These are phyloP conservation scores for Dendryphion nanum DNA, from an alignment of 2,329 filamentous ascomycete species.

Conservation along the genomic window DNA sequence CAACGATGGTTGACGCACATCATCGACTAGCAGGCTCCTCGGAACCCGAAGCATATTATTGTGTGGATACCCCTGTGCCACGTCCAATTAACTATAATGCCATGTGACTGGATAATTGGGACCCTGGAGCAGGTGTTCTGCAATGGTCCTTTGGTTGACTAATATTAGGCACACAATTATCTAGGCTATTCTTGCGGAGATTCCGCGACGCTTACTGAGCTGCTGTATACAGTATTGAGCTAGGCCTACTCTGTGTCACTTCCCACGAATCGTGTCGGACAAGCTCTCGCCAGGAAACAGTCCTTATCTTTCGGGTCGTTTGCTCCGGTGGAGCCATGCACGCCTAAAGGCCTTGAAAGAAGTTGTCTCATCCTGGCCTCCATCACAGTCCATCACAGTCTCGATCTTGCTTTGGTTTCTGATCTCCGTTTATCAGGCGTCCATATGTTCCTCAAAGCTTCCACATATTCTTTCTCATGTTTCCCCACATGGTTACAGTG, in stretches of 20 bases:
- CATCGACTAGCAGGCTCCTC: background rate
- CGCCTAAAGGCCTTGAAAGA: background rate
- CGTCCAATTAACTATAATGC: too few relatives aligned
- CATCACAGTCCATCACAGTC: background rate
- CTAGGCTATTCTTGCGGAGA: too few relatives aligned
- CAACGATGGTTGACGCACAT: background rate
- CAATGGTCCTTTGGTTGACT: too few relatives aligned
- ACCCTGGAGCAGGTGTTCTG: too few relatives aligned
- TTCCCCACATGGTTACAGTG: slow-evolving; percentile 57
- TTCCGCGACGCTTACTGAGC: too few relatives aligned
- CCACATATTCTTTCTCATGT: background rate
- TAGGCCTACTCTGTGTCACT: background rate
- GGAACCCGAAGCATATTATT: background rate
- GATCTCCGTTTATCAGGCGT: background rate
- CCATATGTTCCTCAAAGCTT: background rate
- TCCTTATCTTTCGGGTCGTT: too few relatives aligned
- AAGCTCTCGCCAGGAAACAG: background rate
- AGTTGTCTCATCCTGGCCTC: background rate
- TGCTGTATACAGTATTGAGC: background rate
- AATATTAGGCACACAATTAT: too few relatives aligned
- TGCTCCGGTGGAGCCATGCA: background rate
- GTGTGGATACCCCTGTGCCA: too few relatives aligned
- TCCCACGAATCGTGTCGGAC: background rate
- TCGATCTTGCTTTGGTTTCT: too few relatives aligned
- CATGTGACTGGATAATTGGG: too few relatives aligned